Evolutionary conservation across 2,329 filamentous ascomycete species (phyloP).

Genomic region (Cordyceps fumosorosea): DNA sequence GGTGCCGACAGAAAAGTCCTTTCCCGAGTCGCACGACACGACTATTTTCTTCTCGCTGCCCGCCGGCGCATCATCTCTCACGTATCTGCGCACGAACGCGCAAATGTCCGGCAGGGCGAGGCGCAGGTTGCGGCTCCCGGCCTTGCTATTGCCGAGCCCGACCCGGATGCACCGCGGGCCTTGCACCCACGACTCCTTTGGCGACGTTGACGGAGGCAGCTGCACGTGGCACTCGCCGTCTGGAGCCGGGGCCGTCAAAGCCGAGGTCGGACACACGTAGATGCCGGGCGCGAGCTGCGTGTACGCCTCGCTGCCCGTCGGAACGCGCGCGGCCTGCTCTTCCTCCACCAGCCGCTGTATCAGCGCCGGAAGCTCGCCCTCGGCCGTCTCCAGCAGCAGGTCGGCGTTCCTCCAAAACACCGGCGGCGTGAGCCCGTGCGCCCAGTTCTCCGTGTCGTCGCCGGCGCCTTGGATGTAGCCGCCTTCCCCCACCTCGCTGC

Average conservation of each 20-base stretch:
- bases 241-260: background rate
- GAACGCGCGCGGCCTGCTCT: conserved; percentile 15
- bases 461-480: conserved; percentile 88
- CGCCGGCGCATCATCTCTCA: conserved; percentile 20
- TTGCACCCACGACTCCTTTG: conserved; percentile 35
- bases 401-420: conserved; percentile 72
- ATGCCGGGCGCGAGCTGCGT: conserved; percentile 30
- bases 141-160: conserved; percentile 63
- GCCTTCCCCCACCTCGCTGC: conserved; percentile 56
- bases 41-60: conserved; percentile 31
- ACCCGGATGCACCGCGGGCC: conserved; percentile 44
- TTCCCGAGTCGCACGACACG: conserved; percentile 69
- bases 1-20: conserved; percentile 72
- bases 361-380: conserved; percentile 53
- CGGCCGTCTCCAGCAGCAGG: conserved; percentile 53
- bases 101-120: conserved; percentile 58
- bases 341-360: conserved; percentile 40
- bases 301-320: conserved; percentile 8
- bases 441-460: conserved; percentile 94
- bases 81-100: conserved; percentile 42
- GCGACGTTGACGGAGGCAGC: conserved; percentile 37
- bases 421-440: conserved; percentile 66
- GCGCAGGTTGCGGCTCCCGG: conserved; percentile 78
- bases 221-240: conserved; percentile 32
- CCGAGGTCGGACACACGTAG: conserved; percentile 30